phyloP scores from a whole-genome alignment of 352 stramenopile genomes.

The Pythium periplocum region DNA sequence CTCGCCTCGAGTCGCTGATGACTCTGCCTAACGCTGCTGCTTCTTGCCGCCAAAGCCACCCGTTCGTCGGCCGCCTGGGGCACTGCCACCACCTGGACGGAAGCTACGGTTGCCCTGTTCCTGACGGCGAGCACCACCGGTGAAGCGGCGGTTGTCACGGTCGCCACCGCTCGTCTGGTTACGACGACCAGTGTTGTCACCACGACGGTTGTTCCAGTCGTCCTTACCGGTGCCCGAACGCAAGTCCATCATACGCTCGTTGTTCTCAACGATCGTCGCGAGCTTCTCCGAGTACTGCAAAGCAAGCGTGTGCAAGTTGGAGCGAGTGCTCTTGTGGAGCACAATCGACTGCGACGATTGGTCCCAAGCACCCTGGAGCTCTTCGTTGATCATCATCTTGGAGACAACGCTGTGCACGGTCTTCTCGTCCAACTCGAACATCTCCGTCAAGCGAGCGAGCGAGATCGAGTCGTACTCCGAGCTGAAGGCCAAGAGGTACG shows the following conservation, averaged over 20 bases:
- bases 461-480: conserved; percentile 96
- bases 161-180: conserved; percentile 24
- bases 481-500: conserved; percentile 96
- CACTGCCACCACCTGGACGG: conserved; percentile 29
- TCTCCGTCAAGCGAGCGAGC: conserved; percentile 92
- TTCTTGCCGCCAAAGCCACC: conserved; percentile 30
- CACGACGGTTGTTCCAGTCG: conserved; percentile 55
- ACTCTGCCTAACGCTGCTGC: too few species aligned
- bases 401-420: conserved; percentile 97
- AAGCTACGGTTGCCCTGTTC: conserved; percentile 34
- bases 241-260: conserved; percentile 87
- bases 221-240: conserved; percentile 64
- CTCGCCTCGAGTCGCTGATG: too few species aligned
- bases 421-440: conserved; percentile 96
- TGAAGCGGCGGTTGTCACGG: conserved; percentile 21
- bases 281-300: conserved; percentile 96
- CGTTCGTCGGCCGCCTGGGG: conserved; percentile 8
- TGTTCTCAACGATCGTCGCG: conserved; percentile 84
- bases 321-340: conserved; percentile 93
- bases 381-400: conserved; percentile 99
- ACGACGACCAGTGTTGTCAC: conserved; percentile 18
- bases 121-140: conserved; percentile 27
- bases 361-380: conserved; percentile 97
- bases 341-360: conserved; percentile 97
- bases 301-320: conserved; percentile 91